Base-by-base conservation (phyloP, 495 filamentous ascomycete genomes). In the Xylaria nigripes region DNA sequence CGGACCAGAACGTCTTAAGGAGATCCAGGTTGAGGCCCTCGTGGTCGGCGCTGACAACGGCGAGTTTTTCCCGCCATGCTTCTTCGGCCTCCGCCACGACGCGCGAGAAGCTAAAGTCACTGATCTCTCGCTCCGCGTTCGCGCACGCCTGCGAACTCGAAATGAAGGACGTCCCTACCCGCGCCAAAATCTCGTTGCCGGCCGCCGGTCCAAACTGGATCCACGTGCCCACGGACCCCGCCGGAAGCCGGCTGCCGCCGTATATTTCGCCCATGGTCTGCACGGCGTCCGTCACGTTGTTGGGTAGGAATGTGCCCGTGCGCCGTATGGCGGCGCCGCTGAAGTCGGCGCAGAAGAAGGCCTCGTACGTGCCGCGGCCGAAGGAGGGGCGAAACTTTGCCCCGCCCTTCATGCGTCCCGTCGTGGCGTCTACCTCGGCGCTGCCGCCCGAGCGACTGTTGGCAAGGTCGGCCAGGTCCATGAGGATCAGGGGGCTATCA, bases 161-260 rank as follows among this genome's bases (percentile, higher is more conserved):
- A 8, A 88, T 77, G 51, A 86, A 87, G 29, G 84, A 87, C 3
- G 87, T 62, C 0, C 84, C 85, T 1, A 86, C 83, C 5, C 85
- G 73, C 8, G 76, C 84, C 32, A 76, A 52, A 16, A 85, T 72
- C 24, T 72, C 69, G 45, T 74, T 58, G 5, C 65, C 57, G 0
- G 71, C 64, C 0, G 74, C 57, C 23, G 38, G 53, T 19, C 81
- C 60, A 60, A 88, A 85, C 45, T 81, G 73, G 6, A 79, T 67
- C 75, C 83, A 89, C 24, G 75, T 78, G 15, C 85, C 85, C 0
- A 78, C 80, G 12, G 82, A 83, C 0, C 81, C 68, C 10, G 76
- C 74, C 12, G 81, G 79, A 9, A 75, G 58, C 19, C 60, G 61
- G 45, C 72, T 73, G 9, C 68, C 66, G 0, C 66, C 68, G 23